Conservation (phyloP, 495 filamentous ascomycete species). For the Penicillium taxi region DNA sequence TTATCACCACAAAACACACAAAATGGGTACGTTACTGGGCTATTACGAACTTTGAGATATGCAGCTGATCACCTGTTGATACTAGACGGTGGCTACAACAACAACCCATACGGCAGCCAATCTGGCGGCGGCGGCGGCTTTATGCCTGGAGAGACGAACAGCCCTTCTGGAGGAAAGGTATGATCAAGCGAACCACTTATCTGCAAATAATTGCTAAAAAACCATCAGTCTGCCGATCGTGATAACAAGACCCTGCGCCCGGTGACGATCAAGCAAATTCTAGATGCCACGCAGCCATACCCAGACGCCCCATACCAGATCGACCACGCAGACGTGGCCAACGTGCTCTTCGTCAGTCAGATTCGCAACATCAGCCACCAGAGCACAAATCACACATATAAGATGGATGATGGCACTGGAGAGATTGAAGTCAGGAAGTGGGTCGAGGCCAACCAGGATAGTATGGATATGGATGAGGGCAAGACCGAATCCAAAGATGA, state of each 20-base stretch:
- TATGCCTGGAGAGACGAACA: slow-evolving; percentile 46
- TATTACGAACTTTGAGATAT: too few species aligned
- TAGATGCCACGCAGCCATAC: slow-evolving; percentile 68
- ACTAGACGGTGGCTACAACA: slow-evolving; percentile 32
- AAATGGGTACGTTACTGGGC: slow-evolving; percentile 34
- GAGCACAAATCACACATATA: slow-evolving; percentile 85
- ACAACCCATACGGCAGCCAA: slow-evolving; percentile 48
- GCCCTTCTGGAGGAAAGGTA: slow-evolving; percentile 41
- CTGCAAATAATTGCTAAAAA: background rate
- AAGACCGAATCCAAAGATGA: slow-evolving; percentile 28
- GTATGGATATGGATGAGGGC: slow-evolving; percentile 39
- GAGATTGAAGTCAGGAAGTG: slow-evolving; percentile 89
- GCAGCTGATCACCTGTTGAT: slow-evolving; percentile 4
- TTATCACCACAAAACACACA: slow-evolving; percentile 11
- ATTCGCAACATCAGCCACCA: slow-evolving; percentile 80
- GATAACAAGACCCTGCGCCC: slow-evolving; percentile 75
- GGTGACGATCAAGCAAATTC: slow-evolving; percentile 88
- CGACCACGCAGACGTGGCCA: slow-evolving; percentile 56
- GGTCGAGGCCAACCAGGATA: slow-evolving; percentile 56
- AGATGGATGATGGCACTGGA: slow-evolving; percentile 90
- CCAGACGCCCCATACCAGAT: slow-evolving; percentile 69
- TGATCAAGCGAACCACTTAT: background rate
- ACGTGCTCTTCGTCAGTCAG: slow-evolving; percentile 78
- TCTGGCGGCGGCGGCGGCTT: slow-evolving; percentile 57
- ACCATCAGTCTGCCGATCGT: slow-evolving; percentile 16